Conservation (phyloP, 257 asterid genomes). For the Agastache rugosa region DNA sequence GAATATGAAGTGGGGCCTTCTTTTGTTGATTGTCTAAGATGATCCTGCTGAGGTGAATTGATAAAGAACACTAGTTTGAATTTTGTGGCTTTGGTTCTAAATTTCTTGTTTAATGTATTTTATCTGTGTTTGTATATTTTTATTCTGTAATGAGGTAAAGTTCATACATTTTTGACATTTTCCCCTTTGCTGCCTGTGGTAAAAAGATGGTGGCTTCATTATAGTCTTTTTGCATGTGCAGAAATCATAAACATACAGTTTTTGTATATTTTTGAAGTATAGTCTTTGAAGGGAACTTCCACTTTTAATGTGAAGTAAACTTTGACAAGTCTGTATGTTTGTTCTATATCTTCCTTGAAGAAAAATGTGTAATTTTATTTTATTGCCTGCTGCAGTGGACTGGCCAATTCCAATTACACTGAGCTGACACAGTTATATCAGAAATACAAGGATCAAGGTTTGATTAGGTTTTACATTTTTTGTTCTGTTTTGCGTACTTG, state of each 20-base stretch:
- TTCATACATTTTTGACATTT: neutral
- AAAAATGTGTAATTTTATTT: neutral
- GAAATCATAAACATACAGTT: neutral
- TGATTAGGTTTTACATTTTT: constrained; percentile 26
- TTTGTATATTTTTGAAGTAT: neutral
- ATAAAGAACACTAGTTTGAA: neutral
- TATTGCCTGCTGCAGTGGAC: constrained; percentile 70
- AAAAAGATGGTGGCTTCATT: neutral
- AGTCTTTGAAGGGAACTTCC: constrained; percentile 2
- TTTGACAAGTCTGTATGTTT: constrained; percentile 1
- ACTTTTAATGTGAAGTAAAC: neutral
- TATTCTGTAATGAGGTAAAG: constrained; percentile 3
- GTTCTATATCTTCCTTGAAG: neutral
- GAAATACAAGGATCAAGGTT: constrained; percentile 82
- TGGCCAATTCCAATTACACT: constrained; percentile 77
- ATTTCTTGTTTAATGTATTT: neutral
- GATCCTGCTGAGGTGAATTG: neutral
- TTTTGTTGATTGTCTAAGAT: constrained; percentile 1
- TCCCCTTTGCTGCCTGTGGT: neutral
- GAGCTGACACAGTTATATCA: constrained; percentile 72
- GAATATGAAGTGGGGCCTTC: neutral
- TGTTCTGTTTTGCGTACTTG: neutral
- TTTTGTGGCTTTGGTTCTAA: constrained; percentile 13
- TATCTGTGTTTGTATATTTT: neutral
- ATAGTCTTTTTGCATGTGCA: constrained; percentile 7